These are phyloP conservation scores for Jamesozyma hellenica DNA, from an alignment of 805 yeast genomes.

Conservation along the genomic window DNA sequence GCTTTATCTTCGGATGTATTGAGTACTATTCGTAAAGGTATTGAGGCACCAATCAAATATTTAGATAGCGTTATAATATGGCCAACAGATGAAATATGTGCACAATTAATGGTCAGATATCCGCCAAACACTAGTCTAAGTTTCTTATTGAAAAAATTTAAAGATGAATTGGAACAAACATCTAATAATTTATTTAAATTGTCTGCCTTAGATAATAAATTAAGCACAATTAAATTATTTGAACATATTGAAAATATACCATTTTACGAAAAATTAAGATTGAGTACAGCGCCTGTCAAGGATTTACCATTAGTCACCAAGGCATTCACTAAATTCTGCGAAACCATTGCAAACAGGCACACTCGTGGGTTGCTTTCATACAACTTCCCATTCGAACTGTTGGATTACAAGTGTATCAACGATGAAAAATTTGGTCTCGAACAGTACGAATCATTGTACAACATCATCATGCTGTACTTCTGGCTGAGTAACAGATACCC, in stretches of 20 bases:
- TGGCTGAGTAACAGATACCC: constrained; percentile 91
- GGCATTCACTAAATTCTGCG: constrained; percentile 39
- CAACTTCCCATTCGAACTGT: constrained; percentile 23
- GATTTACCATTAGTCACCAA: constrained; percentile 30
- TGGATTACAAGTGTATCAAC: constrained; percentile 19
- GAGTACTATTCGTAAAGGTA: constrained; percentile 35
- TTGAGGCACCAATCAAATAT: constrained; percentile 42
- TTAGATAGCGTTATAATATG: constrained; percentile 59
- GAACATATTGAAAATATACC: constrained; percentile 35
- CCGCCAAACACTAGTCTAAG: constrained; percentile 40
- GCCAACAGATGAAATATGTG: constrained; percentile 71
- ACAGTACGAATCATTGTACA: constrained; percentile 53
- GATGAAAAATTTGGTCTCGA: constrained; percentile 21
- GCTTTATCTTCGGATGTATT: constrained; percentile 41
- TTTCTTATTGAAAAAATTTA: constrained; percentile 40
- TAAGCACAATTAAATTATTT: constrained; percentile 36
- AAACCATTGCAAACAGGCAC: constrained; percentile 44
- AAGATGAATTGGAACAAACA: constrained; percentile 17
- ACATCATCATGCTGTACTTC: constrained; percentile 53
- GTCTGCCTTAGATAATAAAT: constrained; percentile 26
- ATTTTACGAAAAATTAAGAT: constrained; percentile 45
- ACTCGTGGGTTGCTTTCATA: constrained; percentile 51
- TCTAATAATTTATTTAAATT: constrained; percentile 19
- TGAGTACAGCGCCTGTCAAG: constrained; percentile 56
- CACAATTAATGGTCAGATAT: constrained; percentile 51